These are phyloP conservation scores for Salix brachista DNA, from an alignment of 345 rosid species.

Conservation along the genomic window DNA sequence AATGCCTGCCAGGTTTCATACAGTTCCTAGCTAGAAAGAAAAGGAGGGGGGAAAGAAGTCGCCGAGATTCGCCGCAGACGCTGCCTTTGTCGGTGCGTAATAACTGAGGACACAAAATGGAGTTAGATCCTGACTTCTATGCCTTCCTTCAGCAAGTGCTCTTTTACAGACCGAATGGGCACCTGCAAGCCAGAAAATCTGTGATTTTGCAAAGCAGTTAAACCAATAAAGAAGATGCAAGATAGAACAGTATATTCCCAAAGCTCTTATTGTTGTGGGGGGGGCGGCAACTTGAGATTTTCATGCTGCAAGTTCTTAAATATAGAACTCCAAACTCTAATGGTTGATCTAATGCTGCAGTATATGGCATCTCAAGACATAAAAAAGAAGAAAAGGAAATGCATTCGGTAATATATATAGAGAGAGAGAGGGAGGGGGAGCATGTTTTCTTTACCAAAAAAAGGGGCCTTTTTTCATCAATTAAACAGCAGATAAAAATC, in stretches of 20 bases:
- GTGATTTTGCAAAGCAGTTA: background rate
- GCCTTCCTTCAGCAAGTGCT: slow-evolving; percentile 57
- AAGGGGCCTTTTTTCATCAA: no score
- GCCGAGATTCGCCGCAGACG: background rate
- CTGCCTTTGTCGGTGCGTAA: background rate
- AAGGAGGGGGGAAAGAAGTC: rapidly evolving
- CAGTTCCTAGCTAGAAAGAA: background rate
- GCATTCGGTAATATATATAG: background rate
- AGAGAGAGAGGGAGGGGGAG: no score
- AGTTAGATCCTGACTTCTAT: slow-evolving; percentile 70
- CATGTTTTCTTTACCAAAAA: background rate
- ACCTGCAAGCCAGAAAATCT: slow-evolving; percentile 49
- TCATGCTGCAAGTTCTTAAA: background rate
- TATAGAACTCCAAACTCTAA: background rate
- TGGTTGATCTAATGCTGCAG: background rate
- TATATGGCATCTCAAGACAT: background rate
- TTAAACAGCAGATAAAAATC: no score
- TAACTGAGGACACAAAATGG: background rate
- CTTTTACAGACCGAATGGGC: slow-evolving; percentile 71
- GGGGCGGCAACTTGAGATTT: background rate
- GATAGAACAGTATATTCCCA: background rate
- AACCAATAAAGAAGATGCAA: background rate
- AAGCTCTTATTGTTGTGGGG: background rate
- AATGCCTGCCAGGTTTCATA: no score
- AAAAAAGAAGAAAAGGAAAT: background rate